phyloP scores from a whole-genome alignment of 2,329 filamentous ascomycete genomes.

The Diplodia corticola region DNA sequence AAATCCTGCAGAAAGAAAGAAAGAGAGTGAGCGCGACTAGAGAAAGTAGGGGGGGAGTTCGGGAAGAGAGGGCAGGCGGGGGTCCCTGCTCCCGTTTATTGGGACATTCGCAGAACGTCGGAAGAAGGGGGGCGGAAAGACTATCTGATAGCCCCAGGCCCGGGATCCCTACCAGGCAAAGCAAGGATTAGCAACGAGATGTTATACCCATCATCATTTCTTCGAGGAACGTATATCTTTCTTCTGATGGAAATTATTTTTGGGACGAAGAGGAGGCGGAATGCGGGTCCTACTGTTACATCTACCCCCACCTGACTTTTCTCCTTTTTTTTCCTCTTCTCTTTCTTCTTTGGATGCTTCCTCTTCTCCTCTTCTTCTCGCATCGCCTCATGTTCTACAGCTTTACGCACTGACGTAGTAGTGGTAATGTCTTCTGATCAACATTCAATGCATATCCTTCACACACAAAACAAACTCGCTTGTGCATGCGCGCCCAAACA shows the following conservation, averaged over 20 bases:
- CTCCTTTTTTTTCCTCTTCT: no score
- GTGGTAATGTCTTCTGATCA: not conserved
- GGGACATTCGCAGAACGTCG: not conserved
- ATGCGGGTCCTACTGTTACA: no score
- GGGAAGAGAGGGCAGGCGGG: not conserved
- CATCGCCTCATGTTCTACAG: no score
- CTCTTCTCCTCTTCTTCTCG: no score
- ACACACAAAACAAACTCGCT: no score
- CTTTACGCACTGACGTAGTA: not conserved
- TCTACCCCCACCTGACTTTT: no score
- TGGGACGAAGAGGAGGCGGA: not conserved
- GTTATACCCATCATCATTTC: not conserved
- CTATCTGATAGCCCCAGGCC: not conserved
- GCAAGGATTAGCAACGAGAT: not conserved
- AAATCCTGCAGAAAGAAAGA: not conserved
- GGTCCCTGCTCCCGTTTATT: not conserved
- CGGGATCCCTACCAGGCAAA: not conserved
- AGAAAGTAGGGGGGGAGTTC: not conserved
- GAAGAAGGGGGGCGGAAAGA: not conserved
- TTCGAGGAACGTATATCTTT: not conserved
- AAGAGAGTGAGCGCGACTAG: not conserved
- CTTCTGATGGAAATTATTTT: not conserved
- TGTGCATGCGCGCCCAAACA: no score
- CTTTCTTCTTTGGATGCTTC: no score
- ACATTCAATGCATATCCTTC: no score